These are phyloP conservation scores for Scheffersomyces lignicola DNA, from an alignment of 1,139 yeast genomes.

Conservation along the genomic window DNA sequence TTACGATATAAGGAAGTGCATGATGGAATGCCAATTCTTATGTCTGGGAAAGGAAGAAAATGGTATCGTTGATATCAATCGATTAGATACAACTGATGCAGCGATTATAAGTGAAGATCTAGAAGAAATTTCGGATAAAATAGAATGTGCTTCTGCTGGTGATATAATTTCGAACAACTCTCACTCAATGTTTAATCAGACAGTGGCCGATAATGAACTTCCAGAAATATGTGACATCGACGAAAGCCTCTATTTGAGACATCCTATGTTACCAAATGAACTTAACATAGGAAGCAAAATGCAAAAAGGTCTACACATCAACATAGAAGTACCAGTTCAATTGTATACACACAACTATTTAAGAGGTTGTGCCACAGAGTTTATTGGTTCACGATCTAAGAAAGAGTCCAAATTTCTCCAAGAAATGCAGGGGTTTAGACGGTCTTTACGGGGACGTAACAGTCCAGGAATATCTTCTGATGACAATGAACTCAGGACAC, in stretches of 20 bases:
- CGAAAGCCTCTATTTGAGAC: slow-evolving; percentile 21
- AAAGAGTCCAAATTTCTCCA: slow-evolving; percentile 19
- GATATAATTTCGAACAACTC: slow-evolving; percentile 37
- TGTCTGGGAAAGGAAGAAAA: slow-evolving; percentile 32
- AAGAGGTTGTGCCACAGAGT: slow-evolving; percentile 16
- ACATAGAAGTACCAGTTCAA: not conserved
- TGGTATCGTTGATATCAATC: slow-evolving; percentile 4
- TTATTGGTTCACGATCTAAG: slow-evolving; percentile 27
- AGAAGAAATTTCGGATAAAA: slow-evolving; percentile 11
- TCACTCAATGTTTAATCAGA: slow-evolving; percentile 40
- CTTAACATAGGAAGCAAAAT: slow-evolving; percentile 27
- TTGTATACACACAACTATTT: slow-evolving; percentile 7
- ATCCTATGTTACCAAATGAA: slow-evolving; percentile 35
- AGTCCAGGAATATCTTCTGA: slow-evolving; percentile 8
- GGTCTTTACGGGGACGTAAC: slow-evolving; percentile 17
- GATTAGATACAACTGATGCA: too few species aligned
- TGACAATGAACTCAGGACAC: slow-evolving; percentile 12
- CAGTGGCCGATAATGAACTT: slow-evolving; percentile 35
- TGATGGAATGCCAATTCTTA: slow-evolving; percentile 58
- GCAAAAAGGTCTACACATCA: slow-evolving; percentile 2
- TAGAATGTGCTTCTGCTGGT: slow-evolving; percentile 38
- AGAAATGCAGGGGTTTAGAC: slow-evolving; percentile 15
- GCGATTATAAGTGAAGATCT: slow-evolving; percentile 7
- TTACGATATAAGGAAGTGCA: slow-evolving; percentile 55
- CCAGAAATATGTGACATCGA: slow-evolving; percentile 31